Percentiles rank a stretch among this genome's conserved stretches.
phyloP scores from a whole-genome alignment of 2,329 filamentous ascomycete genomes.

The Hypoxylon sp. region DNA sequence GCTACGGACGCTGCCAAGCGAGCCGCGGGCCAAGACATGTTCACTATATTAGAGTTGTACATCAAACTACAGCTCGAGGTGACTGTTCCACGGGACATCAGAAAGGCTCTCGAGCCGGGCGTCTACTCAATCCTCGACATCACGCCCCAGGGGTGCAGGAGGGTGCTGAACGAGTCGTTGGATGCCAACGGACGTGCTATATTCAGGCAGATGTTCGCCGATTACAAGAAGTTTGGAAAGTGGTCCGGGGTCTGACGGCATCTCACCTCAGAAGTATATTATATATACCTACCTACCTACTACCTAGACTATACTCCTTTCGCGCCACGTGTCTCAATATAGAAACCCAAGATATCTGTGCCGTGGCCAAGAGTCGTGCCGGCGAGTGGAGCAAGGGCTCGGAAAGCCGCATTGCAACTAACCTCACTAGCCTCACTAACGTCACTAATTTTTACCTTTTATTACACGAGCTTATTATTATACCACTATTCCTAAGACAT shows the following conservation, averaged over 20 bases:
- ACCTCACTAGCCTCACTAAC: background rate
- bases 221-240: slow-evolving; percentile 75
- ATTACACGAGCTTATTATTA: slow-evolving; percentile 14
- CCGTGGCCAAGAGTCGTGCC: slow-evolving; percentile 6
- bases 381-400: slow-evolving; percentile 24
- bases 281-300: slow-evolving; percentile 13
- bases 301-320: slow-evolving; percentile 21
- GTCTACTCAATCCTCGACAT: slow-evolving; percentile 73
- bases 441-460: background rate
- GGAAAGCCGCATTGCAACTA: background rate
- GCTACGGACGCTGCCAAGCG: slow-evolving; percentile 73
- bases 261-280: slow-evolving; percentile 3
- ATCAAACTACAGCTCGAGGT: slow-evolving; percentile 73
- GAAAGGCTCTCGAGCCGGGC: slow-evolving; percentile 70
- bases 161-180: slow-evolving; percentile 72
- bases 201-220: slow-evolving; percentile 70
- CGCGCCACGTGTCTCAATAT: slow-evolving; percentile 22
- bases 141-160: slow-evolving; percentile 68
- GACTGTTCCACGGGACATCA: slow-evolving; percentile 64
- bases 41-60: slow-evolving; percentile 71
- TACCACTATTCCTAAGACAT: slow-evolving; percentile 9
- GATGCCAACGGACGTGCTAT: slow-evolving; percentile 72
- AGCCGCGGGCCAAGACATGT: slow-evolving; percentile 74
- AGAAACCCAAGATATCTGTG: background rate
- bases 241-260: slow-evolving; percentile 69